Conservation (phyloP, 2,329 filamentous ascomycete species). For the Capronia coronata region DNA sequence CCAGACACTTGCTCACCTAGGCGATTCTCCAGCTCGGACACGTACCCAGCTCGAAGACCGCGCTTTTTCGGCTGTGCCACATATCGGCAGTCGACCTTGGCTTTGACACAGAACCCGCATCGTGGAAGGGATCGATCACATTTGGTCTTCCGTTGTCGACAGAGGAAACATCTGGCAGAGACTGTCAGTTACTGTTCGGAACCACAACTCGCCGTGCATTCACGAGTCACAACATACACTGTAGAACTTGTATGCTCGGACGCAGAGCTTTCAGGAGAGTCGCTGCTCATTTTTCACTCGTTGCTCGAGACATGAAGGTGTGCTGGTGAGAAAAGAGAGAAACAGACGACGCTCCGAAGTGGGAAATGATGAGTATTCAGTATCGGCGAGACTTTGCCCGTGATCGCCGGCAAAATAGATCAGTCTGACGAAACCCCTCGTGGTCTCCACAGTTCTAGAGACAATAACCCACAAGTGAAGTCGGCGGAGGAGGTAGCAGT, state of each 20-base stretch:
- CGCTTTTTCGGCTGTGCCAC: constrained; percentile 28
- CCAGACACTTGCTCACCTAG: constrained; percentile 28
- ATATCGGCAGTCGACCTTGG: constrained; percentile 28
- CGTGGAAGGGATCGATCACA: constrained; percentile 29
- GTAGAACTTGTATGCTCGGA: constrained; percentile 17
- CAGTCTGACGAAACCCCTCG: not conserved
- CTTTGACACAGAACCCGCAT: constrained; percentile 30
- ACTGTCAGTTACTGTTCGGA: not conserved
- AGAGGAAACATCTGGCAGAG: constrained; percentile 23
- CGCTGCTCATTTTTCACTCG: constrained; percentile 9
- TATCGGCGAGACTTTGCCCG: constrained; percentile 1
- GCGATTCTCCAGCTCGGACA: constrained; percentile 34
- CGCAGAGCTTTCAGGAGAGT: constrained; percentile 10
- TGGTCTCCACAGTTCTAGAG: not conserved
- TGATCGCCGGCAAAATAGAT: not conserved
- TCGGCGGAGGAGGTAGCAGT: too few species aligned
- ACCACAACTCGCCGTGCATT: not conserved
- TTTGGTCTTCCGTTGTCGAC: constrained; percentile 31
- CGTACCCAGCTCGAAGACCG: constrained; percentile 35
- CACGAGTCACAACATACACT: constrained; percentile 8
- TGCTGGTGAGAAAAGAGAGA: too few species aligned
- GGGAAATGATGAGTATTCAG: too few species aligned
- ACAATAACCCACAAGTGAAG: not conserved
- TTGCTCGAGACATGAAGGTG: too few species aligned
- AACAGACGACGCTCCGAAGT: too few species aligned